Evolutionary conservation across 2,329 filamentous ascomycete species (phyloP).

Genomic region (Trichoderma atroviride): DNA sequence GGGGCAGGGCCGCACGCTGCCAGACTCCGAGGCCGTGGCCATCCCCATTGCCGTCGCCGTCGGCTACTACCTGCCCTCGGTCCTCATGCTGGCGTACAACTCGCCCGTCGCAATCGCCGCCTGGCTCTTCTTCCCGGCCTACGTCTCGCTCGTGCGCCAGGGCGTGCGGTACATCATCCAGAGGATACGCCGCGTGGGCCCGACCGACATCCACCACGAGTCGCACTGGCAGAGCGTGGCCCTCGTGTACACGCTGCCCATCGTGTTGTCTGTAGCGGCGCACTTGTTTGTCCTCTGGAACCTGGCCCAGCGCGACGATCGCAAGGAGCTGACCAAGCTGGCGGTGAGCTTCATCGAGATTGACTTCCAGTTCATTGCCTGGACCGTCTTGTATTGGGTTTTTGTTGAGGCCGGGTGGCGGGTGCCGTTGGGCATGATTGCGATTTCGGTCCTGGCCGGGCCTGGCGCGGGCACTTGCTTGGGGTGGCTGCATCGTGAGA

Average conservation of each 20-base stretch:
- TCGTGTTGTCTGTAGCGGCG: slow-evolving; percentile 47
- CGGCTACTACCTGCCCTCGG: slow-evolving; percentile 52
- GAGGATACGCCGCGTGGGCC: slow-evolving; percentile 34
- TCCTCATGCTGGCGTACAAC: slow-evolving; percentile 50
- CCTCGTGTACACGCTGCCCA: slow-evolving; percentile 50
- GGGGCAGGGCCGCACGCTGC: slow-evolving; percentile 42
- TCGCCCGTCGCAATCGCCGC: slow-evolving; percentile 42
- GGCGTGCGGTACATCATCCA: slow-evolving; percentile 38
- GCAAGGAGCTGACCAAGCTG: slow-evolving; percentile 53
- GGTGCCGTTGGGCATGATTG: slow-evolving; percentile 40
- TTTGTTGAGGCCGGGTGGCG: slow-evolving; percentile 54
- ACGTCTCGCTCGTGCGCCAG: slow-evolving; percentile 49
- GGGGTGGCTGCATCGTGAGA: slow-evolving; percentile 46
- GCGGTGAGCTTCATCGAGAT: slow-evolving; percentile 51
- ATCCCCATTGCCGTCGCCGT: slow-evolving; percentile 53
- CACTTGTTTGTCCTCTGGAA: slow-evolving; percentile 49
- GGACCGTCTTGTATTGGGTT: slow-evolving; percentile 57
- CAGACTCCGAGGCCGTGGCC: slow-evolving; percentile 58
- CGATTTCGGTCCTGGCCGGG: slow-evolving; percentile 39
- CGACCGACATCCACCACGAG: slow-evolving; percentile 47
- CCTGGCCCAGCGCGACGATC: slow-evolving; percentile 42
- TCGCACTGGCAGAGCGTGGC: slow-evolving; percentile 43
- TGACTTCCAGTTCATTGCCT: slow-evolving; percentile 48
- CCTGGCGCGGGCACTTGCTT: slow-evolving; percentile 45
- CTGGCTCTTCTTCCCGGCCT: slow-evolving; percentile 58